These are phyloP conservation scores for Apiospora pterosperma DNA, from an alignment of 2,329 filamentous ascomycete genomes.

Conservation along the genomic window DNA sequence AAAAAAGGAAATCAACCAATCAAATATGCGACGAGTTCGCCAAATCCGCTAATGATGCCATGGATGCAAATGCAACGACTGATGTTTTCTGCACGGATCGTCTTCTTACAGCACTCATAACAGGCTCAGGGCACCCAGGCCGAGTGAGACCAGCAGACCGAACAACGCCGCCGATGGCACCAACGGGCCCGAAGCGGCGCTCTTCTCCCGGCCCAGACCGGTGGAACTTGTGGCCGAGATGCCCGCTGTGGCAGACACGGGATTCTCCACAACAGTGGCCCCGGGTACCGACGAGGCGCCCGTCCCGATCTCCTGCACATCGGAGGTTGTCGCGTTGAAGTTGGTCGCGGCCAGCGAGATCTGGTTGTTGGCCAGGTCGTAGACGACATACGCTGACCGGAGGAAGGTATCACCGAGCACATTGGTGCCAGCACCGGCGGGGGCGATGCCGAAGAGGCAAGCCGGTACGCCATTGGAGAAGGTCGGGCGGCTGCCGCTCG, in stretches of 20 bases:
- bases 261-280: slow-evolving; percentile 46
- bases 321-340: slow-evolving; percentile 51
- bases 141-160: background rate
- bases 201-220: background rate
- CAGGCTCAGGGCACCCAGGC: background rate
- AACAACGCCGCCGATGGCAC: background rate
- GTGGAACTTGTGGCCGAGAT: slow-evolving; percentile 16
- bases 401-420: slow-evolving; percentile 74
- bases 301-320: slow-evolving; percentile 52
- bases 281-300: slow-evolving; percentile 49
- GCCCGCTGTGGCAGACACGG: slow-evolving; percentile 47
- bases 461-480: slow-evolving; percentile 52
- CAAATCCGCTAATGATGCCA: background rate
- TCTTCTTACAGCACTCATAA: background rate
- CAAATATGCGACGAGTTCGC: background rate
- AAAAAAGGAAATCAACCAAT: background rate
- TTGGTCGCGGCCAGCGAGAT: slow-evolving; percentile 67
- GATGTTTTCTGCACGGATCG: background rate
- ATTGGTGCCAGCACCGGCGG: slow-evolving; percentile 50
- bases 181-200: background rate
- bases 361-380: slow-evolving; percentile 68
- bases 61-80: background rate
- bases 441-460: slow-evolving; percentile 67
- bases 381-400: slow-evolving; percentile 72
- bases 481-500: slow-evolving; percentile 42